Percentiles rank a stretch among this genome's conserved stretches.
Evolutionary conservation across 192 early-diverging fungal species (phyloP).

Genomic region (Backusella sp.): DNA sequence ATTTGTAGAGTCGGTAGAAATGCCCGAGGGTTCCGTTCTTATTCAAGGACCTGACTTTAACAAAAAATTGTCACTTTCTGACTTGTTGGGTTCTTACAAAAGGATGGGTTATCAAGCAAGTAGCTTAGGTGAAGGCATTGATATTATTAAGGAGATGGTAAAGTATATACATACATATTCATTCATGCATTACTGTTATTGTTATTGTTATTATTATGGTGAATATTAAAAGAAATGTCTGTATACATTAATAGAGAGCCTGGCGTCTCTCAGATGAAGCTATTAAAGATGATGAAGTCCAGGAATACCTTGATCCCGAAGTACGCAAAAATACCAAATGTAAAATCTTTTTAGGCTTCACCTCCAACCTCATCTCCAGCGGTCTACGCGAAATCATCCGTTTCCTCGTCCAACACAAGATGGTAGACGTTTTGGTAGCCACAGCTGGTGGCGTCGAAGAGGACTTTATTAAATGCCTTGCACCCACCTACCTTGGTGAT

Average conservation of each 20-base stretch:
- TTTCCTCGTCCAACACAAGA: slow-evolving; percentile 84
- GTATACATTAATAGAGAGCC: slow-evolving; percentile 39
- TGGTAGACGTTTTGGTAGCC: slow-evolving; percentile 89
- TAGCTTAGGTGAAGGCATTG: slow-evolving; percentile 82
- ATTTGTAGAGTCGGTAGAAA: slow-evolving; percentile 64
- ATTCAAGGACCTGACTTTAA: slow-evolving; percentile 96
- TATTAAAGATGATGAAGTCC: slow-evolving; percentile 56
- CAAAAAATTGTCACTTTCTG: slow-evolving; percentile 70
- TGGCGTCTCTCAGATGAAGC: slow-evolving; percentile 92
- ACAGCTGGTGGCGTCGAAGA: slow-evolving; percentile 97
- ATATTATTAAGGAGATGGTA: slow-evolving; percentile 92
- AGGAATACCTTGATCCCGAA: slow-evolving; percentile 58
- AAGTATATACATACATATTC: background rate
- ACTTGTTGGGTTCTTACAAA: slow-evolving; percentile 68
- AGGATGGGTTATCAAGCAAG: slow-evolving; percentile 95
- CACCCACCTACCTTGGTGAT: slow-evolving; percentile 80
- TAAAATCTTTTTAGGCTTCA: slow-evolving; percentile 98
- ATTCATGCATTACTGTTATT: background rate
- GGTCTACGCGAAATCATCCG: slow-evolving; percentile 91
- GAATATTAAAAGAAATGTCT: background rate
- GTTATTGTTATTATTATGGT: background rate
- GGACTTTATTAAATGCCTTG: slow-evolving; percentile 98
- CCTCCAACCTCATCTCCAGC: slow-evolving; percentile 95
- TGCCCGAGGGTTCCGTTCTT: slow-evolving; percentile 62
- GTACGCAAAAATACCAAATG: slow-evolving; percentile 73